These are phyloP conservation scores for Candida loeiensis DNA, from an alignment of 805 yeast species.

Conservation along the genomic window DNA sequence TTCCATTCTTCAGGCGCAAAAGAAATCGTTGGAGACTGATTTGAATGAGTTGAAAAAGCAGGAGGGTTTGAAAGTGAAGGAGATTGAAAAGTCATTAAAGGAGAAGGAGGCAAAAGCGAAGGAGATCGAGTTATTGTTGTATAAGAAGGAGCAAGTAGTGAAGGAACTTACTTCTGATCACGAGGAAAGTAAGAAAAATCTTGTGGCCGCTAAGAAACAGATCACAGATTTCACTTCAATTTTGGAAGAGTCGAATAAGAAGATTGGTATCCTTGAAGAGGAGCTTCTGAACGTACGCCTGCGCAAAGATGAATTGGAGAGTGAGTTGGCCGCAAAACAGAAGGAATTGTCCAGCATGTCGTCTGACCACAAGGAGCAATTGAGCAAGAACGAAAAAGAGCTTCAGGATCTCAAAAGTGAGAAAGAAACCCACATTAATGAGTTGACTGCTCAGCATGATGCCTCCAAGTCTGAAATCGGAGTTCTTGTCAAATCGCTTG, in stretches of 20 bases:
- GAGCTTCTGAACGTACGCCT: background rate
- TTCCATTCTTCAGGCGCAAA: background rate
- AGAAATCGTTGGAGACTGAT: constrained; percentile 4
- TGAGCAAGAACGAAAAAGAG: background rate
- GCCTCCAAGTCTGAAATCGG: background rate
- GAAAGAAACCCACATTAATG: constrained; percentile 1
- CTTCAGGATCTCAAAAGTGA: constrained; percentile 2
- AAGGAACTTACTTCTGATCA: background rate
- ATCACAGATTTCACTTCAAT: background rate
- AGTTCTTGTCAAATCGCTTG: background rate
- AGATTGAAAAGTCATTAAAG: background rate
- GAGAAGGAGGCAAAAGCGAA: background rate
- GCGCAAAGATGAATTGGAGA: background rate
- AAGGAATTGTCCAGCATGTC: background rate
- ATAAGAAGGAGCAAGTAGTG: background rate
- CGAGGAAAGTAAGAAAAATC: background rate
- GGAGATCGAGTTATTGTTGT: background rate
- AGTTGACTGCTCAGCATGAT: background rate
- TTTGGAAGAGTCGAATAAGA: background rate
- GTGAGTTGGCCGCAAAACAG: too few species aligned
- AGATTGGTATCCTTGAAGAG: background rate
- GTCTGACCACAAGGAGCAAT: background rate
- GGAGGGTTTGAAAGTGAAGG: background rate
- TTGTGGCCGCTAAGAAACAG: background rate
- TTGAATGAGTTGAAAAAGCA: constrained; percentile 1